phyloP scores from a whole-genome alignment of 108 stramenopile genomes.

The Cyclostephanos tholiformis region DNA sequence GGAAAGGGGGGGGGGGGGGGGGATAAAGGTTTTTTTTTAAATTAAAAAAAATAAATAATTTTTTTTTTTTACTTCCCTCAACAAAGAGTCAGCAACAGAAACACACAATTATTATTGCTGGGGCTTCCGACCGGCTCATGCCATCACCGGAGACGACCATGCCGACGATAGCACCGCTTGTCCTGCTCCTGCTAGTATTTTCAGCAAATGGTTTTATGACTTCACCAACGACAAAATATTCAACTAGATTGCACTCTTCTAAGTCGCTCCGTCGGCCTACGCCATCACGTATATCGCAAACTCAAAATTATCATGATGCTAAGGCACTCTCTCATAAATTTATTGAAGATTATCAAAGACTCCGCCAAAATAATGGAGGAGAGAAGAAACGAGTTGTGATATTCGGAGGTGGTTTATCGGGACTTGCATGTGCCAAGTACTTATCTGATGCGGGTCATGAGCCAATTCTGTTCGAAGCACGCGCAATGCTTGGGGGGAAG shows the following conservation, averaged over 20 bases:
- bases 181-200: background rate
- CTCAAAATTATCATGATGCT: slow-evolving; percentile 48
- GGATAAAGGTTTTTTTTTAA: no score
- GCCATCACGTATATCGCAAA: slow-evolving; percentile 48
- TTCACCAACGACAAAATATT: background rate
- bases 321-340: slow-evolving; percentile 42
- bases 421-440: slow-evolving; percentile 94
- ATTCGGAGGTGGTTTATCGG: slow-evolving; percentile 92
- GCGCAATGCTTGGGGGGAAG: slow-evolving; percentile 90
- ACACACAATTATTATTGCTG: no score
- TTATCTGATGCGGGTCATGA: slow-evolving; percentile 91
- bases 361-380: slow-evolving; percentile 3
- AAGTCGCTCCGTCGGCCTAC: slow-evolving; percentile 39
- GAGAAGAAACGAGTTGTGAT: slow-evolving; percentile 84
- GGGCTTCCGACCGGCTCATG: no score
- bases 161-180: background rate
- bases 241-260: background rate
- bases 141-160: background rate
- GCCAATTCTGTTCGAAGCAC: slow-evolving; percentile 85
- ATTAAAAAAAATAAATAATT: no score
- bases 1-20: no score
- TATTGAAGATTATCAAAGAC: slow-evolving; percentile 14
- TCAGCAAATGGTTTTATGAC: slow-evolving; percentile 1
- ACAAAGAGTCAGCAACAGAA: no score
- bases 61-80: no score